Base-by-base conservation (phyloP, 306 rosid species). In the Quercus bicolor region DNA sequence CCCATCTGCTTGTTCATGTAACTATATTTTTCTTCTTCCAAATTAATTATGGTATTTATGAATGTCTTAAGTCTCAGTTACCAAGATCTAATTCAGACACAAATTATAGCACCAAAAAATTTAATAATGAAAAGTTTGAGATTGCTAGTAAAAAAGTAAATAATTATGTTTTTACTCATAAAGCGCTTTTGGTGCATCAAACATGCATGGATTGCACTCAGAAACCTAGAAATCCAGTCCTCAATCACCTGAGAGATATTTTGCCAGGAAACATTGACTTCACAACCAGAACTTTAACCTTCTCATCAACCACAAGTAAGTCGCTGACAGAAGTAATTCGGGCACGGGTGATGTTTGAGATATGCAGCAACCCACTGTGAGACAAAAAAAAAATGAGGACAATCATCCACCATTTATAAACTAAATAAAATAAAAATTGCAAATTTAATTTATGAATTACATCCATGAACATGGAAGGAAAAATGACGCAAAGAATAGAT, bases 351-450 rank as follows among this genome's bases (percentile, higher is more conserved):
- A 95, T 87, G 77, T 95, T 95, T 54, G 98, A 95, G 78, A 95
- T 86, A 80, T 95, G 99, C 90, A 95, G 90, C 89, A 95, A 85
- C 4, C 99, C 99, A 51, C 99, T 95, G 95, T 86, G 79, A 86
- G 78, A 56, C 31, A 80, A 71, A 73, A 56, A 24, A 24, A 82
- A 24, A 66, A 70, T 74, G 68, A 45, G 74, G 53, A 20, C 73
- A 70, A 45, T 77, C 77, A 73, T 78, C 68, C 48, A 65, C 66
- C 13, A 20, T 60, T 69, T 16, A 75, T 68, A 61, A n/a, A 45
- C 45, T 19, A 10, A 80, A 74, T 4, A 37, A 60, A 11, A 72
- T 3, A 56, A n/a, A 20, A 61, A 31, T 74, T 80, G 20, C 80
- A 72, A 26, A 24, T 52, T 11, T 34, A 21, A 55, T 29, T 68